A percentile compares a stretch with the other conserved stretches of the same genome.
phyloP scores from a whole-genome alignment of 768 basidiomycete species.

The Lactarius quietus region DNA sequence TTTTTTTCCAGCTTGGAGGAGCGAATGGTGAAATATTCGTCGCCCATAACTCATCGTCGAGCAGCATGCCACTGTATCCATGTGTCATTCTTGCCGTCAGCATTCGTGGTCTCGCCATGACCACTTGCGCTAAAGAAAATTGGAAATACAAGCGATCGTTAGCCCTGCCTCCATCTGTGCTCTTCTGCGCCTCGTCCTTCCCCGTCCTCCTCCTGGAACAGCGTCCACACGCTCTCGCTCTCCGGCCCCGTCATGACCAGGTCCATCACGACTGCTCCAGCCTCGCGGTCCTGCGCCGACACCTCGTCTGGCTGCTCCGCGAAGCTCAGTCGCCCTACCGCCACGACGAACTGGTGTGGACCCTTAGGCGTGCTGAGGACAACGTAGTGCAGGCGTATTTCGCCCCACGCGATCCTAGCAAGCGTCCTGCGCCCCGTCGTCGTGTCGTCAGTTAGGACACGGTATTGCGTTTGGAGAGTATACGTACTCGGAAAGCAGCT shows the following conservation, averaged over 20 bases:
- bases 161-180: not conserved
- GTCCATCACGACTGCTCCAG: constrained; percentile 34
- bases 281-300: constrained; percentile 17
- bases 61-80: not conserved
- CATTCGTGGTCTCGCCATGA: not conserved
- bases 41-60: constrained; percentile 7
- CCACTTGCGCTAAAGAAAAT: too few species aligned
- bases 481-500: constrained; percentile 39
- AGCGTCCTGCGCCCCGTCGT: constrained; percentile 56
- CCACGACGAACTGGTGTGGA: constrained; percentile 64
- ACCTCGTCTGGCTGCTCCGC: constrained; percentile 37
- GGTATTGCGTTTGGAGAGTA: too few species aligned
- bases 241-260: constrained; percentile 33
- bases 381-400: constrained; percentile 61
- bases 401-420: constrained; percentile 48
- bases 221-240: constrained; percentile 33
- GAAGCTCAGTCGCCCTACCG: constrained; percentile 70
- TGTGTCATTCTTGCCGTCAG: not conserved
- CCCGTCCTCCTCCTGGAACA: constrained; percentile 31
- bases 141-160: not conserved
- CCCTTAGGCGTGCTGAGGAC: constrained; percentile 44
- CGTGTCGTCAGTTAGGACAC: too few species aligned
- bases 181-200: not conserved
- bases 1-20: too few species aligned
- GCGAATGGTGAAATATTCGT: too few species aligned